Conservation (phyloP, 106 monocot genomes). For the Dactylorhiza incarnata region DNA sequence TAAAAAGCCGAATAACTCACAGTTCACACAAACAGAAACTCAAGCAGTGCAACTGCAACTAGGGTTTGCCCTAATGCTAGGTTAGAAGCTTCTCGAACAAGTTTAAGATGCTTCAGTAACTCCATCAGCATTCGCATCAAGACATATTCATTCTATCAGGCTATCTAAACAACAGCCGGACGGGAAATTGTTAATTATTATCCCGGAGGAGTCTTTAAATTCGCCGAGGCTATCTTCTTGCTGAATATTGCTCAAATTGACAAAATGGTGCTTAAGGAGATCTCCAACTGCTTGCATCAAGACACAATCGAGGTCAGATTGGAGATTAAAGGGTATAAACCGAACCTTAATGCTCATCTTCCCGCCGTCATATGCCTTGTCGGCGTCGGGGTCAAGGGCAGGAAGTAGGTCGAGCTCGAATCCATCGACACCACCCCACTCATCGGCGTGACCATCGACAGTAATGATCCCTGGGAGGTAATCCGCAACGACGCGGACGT, state of each 20-base stretch:
- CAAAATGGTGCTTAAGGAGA: neutral
- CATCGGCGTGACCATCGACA: constrained; percentile 64
- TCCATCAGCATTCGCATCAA: neutral
- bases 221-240: neutral
- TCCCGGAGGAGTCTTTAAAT: neutral
- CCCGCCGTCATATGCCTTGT: constrained; percentile 77
- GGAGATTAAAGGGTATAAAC: too few species aligned
- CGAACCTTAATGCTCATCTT: constrained; percentile 78
- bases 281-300: too few species aligned
- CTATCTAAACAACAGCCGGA: neutral
- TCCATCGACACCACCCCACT: constrained; percentile 66
- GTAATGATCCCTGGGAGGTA: constrained; percentile 66
- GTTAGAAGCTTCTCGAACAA: neutral
- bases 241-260: neutral
- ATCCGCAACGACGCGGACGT: constrained; percentile 42
- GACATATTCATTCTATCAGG: neutral
- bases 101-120: neutral
- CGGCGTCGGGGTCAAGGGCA: constrained; percentile 81
- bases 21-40: neutral
- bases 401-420: constrained; percentile 63
- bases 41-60: neutral
- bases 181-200: neutral
- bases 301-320: neutral
- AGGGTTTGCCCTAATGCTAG: neutral
- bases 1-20: neutral